Conservation (phyloP, 257 asterid genomes). For the Solanum etuberosum region DNA sequence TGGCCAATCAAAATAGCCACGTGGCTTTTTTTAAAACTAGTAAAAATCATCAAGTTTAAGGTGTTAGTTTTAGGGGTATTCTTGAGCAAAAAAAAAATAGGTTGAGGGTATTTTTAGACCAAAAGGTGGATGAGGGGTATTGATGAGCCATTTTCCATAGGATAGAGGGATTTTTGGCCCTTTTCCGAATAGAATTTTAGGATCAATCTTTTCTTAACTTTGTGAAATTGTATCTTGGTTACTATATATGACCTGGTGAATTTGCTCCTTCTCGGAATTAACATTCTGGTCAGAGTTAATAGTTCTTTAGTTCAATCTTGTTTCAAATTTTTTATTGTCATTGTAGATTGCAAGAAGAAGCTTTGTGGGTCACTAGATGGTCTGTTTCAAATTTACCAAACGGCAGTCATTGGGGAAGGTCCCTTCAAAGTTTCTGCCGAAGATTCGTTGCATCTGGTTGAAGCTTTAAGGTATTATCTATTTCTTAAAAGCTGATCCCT, state of each 20-base stretch:
- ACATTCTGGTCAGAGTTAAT: neutral
- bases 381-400: slow-evolving; percentile 83
- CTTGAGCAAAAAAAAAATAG: neutral
- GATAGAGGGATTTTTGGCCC: neutral
- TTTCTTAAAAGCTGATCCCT: neutral
- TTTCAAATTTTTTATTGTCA: neutral
- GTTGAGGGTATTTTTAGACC: neutral
- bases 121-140: neutral
- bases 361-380: slow-evolving; percentile 80
- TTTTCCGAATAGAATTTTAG: neutral
- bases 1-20: neutral
- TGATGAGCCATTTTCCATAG: neutral
- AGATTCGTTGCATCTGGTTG: slow-evolving; percentile 87
- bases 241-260: neutral
- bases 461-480: slow-evolving; percentile 75
- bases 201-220: neutral
- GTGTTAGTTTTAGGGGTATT: neutral
- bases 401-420: slow-evolving; percentile 80
- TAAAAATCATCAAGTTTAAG: neutral
- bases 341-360: slow-evolving; percentile 83
- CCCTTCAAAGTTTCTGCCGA: slow-evolving; percentile 93
- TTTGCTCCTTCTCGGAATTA: neutral
- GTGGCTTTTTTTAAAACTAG: neutral
- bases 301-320: neutral
- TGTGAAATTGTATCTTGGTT: neutral